Conservation (phyloP, 23 red algal species). For the Cyanidioschyzon merolae region DNA sequence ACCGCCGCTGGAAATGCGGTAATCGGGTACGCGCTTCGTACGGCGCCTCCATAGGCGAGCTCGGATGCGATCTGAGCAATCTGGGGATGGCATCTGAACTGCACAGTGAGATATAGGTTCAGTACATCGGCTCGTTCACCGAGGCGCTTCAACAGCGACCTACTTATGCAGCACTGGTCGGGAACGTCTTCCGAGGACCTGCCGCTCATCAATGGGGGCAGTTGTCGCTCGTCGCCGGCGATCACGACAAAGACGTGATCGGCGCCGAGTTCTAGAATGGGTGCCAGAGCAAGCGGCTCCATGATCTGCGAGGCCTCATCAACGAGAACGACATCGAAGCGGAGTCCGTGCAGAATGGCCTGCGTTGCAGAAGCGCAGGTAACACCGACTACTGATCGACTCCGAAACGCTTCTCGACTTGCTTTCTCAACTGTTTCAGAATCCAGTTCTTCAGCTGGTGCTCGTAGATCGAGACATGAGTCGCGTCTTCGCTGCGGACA, state of each 20-base stretch:
- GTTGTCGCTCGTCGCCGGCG: conserved; percentile 1
- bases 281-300: not conserved
- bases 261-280: not conserved
- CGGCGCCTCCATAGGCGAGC: not conserved
- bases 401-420: not conserved
- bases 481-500: too few relatives aligned
- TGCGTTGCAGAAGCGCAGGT: not conserved
- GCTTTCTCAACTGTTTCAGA: not conserved
- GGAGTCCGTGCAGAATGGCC: not conserved
- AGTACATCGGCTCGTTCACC: not conserved
- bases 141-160: conserved; percentile 5
- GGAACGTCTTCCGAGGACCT: not conserved
- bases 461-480: too few relatives aligned
- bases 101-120: not conserved
- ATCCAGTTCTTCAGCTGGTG: not conserved
- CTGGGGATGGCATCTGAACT: conserved; percentile 9
- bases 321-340: not conserved
- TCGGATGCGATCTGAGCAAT: conserved; percentile 12
- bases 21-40: not conserved
- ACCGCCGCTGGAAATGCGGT: not conserved
- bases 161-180: not conserved
- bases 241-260: not conserved
- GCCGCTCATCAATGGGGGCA: not conserved
- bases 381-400: not conserved
- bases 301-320: conserved; percentile 6